Evolutionary conservation across 345 rosid species (phyloP).

Genomic region (Noccaea bulbosa): DNA sequence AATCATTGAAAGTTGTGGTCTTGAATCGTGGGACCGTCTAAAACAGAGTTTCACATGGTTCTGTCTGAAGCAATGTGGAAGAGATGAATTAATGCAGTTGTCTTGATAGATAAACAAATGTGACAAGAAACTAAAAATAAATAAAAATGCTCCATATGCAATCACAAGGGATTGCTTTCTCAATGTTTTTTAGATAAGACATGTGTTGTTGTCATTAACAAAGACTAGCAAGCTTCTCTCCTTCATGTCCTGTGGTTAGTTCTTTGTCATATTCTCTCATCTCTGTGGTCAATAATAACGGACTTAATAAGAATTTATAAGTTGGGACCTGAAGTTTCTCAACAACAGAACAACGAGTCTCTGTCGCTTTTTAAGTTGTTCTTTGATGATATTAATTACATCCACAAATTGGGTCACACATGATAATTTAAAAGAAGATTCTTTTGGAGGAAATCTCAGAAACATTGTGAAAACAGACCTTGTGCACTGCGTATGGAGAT

Average conservation of each 20-base stretch:
- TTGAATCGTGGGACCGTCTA: slow-evolving; percentile 31
- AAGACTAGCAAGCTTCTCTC: slow-evolving; percentile 12
- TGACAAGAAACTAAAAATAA: slow-evolving; percentile 7
- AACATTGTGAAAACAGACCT: not conserved
- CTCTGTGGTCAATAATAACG: slow-evolving; percentile 4
- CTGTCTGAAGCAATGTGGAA: slow-evolving; percentile 20
- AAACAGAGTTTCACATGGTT: slow-evolving; percentile 35
- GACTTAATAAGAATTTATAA: not conserved
- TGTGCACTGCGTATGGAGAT: not conserved
- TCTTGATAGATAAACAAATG: slow-evolving; percentile 16
- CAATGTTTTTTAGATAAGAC: not conserved
- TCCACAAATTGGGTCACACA: not conserved
- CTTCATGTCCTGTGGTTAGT: slow-evolving; percentile 25
- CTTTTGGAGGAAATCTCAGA: not conserved
- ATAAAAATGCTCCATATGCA: slow-evolving; percentile 12
- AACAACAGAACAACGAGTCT: slow-evolving; percentile 25
- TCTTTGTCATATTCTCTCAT: slow-evolving; percentile 4
- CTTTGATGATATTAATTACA: not conserved
- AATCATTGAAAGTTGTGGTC: slow-evolving; percentile 33
- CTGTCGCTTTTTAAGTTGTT: slow-evolving; percentile 14
- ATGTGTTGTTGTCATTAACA: slow-evolving; percentile 1
- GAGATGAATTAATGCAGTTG: slow-evolving; percentile 1
- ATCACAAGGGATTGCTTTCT: slow-evolving; percentile 15
- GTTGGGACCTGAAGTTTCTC: slow-evolving; percentile 25
- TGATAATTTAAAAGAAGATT: not conserved